Evolutionary conservation across 352 stramenopile genomes (phyloP), one percentile per base, ranked within the genome.

Genomic region (Phytopythium aichiense): DNA sequence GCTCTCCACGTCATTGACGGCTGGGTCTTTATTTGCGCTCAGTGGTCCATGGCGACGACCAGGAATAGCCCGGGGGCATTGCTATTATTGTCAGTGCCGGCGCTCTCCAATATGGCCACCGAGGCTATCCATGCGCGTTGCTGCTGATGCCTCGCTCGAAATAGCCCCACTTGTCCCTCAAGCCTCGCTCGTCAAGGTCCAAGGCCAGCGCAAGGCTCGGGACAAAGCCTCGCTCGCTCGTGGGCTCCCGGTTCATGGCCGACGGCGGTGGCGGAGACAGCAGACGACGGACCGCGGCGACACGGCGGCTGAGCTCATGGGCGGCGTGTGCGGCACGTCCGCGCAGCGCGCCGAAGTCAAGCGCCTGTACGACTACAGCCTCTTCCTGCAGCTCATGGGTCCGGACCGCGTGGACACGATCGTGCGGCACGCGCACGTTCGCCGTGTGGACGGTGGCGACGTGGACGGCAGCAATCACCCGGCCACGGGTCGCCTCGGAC

Each of bases 381-480:
- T 80, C 22, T 76, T 91, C 45, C 66, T 91, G 50, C 76, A 85
- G 38, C 69, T 91, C 38, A 84, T 91, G 43, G 77, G 77, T 18
- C 64, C 67, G 15, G 76, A 88, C 38, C 71, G 74, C 20, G 69
- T 68, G 33, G 71, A 89, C 40, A 65, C 71, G n/a, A 74, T 89
- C 22, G 72, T 87, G 30, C 62, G 62, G 13, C 57, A 83, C 53
- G 76, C 80, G 1, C 73, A 73, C n/a, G 60, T 91, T 25, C 73
- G 73, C 45, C 74, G 72, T 59, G 70, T 67, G 1, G 75, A 87
- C 15, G 67, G 72, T 2, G 67, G 74, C 1, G 4, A 35, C 20
- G 55, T 7, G 28, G 55, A 31, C 20, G 55, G 25, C 11, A 23
- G 13, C 53, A 30, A 7, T 25, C 61, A 70, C 28, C 58, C 58